Conservation (phyloP, 2,329 filamentous ascomycete genomes). For the Pseudofabraea citricarpa region DNA sequence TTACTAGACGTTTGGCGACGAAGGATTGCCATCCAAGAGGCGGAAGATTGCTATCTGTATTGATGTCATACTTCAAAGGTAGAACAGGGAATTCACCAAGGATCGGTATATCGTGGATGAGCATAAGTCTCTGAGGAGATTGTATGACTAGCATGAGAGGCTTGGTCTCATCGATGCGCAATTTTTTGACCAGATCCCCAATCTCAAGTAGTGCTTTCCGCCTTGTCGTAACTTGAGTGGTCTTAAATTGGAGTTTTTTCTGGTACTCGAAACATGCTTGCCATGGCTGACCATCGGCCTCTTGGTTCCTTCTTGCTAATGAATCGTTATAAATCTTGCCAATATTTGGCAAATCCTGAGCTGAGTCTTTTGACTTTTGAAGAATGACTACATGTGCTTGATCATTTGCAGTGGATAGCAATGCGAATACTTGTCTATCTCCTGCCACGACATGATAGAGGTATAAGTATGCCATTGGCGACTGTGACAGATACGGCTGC, state of each 20-base stretch:
- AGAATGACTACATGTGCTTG: conserved; percentile 87
- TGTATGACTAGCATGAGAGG: conserved; percentile 86
- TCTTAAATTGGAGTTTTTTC: conserved; percentile 78
- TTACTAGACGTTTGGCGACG: conserved; percentile 78
- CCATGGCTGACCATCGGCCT: conserved; percentile 65
- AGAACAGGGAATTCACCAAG: conserved; percentile 82
- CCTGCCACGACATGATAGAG: conserved; percentile 89
- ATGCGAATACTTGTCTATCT: conserved; percentile 86
- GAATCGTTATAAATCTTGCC: conserved; percentile 82
- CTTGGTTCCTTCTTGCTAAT: conserved; percentile 59
- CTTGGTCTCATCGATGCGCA: conserved; percentile 76
- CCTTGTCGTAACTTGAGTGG: conserved; percentile 80
- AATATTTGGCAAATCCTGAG: conserved; percentile 82
- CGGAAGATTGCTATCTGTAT: conserved; percentile 81
- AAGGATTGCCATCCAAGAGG: conserved; percentile 92
- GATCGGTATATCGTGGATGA: conserved; percentile 80
- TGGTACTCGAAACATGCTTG: conserved; percentile 84
- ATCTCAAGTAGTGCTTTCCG: conserved; percentile 87
- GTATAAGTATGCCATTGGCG: conserved; percentile 78
- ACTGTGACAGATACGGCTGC: conserved; percentile 69
- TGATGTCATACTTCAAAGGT: conserved; percentile 73
- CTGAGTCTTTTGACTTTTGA: conserved; percentile 71
- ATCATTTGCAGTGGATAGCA: conserved; percentile 79
- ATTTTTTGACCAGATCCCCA: conserved; percentile 81
- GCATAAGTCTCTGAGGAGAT: conserved; percentile 74